Evolutionary conservation across 2,329 filamentous ascomycete genomes (phyloP), one percentile per base, ranked within the genome.

Genomic region (Dryadomyces quercus-mongolicae): DNA sequence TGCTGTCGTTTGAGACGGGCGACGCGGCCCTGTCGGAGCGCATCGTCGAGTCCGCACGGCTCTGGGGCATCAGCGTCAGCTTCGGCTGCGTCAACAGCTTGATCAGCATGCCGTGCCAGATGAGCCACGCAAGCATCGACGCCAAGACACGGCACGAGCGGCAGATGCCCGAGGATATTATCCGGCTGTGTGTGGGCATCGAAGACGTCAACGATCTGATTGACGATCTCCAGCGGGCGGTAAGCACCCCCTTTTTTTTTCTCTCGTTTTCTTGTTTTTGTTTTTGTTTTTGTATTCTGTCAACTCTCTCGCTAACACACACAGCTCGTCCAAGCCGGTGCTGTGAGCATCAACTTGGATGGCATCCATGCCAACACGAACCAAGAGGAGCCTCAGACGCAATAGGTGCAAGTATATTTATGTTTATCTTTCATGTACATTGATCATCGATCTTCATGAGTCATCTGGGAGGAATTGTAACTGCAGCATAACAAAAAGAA

Each of bases 31-130:
- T 96, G 36, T 94, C 88, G 5, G 89, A 96, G 72, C 81, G 91
- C 43, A 96, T 98, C 63, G 93, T 98, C 5, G 93, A 97, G 71
- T 88, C 87, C 34, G 88, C 93, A 2, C 82, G 87, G 60, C 75
- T 98, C 36, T 98, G 89, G 84, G 90, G 87, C 38, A 98, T 98
- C 62, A 94, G 88, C 60, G 93, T 98, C 56, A 95, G 89, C 65
- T 98, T 98, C 67, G 93, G 93, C 49, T 97, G 93, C 67, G 93
- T 98, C 60, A 98, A 98, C 74, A 95, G 88, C 67, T 74, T 98
- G 68, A 98, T 98, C 70, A 96, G 91, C 73, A 96, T 98, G 92
- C 92, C 93, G 9, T 98, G 93, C 72, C 90, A 92, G 64, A 98
- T 98, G 94, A 97, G 92, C 71, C 93, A 98, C 70, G 93, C 93